Evolutionary conservation across 2,329 filamentous ascomycete genomes (phyloP).

Genomic region (Beauveria sp.): DNA sequence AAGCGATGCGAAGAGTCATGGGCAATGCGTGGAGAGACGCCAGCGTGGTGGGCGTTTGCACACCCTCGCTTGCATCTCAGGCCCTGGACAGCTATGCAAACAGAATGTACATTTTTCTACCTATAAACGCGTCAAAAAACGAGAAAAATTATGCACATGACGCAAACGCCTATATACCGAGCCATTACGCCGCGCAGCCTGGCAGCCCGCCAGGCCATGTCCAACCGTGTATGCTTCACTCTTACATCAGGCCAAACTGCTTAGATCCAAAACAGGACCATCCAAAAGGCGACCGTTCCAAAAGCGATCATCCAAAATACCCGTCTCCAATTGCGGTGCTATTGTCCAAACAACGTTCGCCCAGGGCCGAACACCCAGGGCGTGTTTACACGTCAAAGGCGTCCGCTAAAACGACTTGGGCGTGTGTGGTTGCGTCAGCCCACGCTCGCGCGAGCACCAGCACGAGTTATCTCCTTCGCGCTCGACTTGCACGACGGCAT

Average conservation of each 20-base stretch:
- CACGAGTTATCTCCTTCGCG: constrained; percentile 64
- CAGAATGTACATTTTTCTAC: neutral
- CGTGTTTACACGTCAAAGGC: neutral
- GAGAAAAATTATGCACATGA: neutral
- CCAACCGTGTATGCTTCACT: neutral
- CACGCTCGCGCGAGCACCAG: constrained; percentile 43
- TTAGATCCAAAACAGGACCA: neutral
- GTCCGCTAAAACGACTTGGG: constrained; percentile 27
- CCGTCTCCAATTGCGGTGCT: constrained; percentile 7
- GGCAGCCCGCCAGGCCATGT: neutral
- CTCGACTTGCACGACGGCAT: constrained; percentile 83
- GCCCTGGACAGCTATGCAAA: neutral
- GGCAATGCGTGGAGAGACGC: neutral
- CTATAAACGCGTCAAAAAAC: neutral
- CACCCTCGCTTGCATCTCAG: neutral
- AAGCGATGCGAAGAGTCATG: too few relatives aligned
- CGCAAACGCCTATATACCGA: neutral
- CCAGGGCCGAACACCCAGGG: neutral
- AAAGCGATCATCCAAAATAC: constrained; percentile 2
- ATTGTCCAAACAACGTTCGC: constrained; percentile 6
- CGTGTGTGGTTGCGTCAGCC: constrained; percentile 22
- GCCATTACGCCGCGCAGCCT: neutral
- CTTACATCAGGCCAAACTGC: neutral
- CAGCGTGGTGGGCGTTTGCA: neutral
- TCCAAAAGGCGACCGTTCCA: neutral